Base-by-base conservation (phyloP, 2,329 filamentous ascomycete genomes). In the Penicillium fuscoglaucum region DNA sequence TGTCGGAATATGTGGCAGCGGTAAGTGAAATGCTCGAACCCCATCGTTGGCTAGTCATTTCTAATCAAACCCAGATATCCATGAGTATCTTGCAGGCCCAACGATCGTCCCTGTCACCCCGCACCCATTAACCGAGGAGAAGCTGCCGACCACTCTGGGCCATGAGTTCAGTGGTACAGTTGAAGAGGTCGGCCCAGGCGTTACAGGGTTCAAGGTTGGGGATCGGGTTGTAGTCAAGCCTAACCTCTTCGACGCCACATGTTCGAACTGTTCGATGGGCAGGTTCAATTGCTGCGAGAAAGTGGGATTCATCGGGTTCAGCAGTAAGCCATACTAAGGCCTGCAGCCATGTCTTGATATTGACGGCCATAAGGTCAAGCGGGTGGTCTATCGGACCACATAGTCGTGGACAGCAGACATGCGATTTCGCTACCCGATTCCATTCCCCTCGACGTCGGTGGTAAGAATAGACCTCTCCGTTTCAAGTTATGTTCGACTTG, bases 131-230 rank as follows among this genome's bases (percentile, higher is more conserved):
- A 88, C 85, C 0, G 76, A 80, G 33, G 83, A 84, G 57, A 77
- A 75, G 1, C 78, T 84, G 37, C 87, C 86, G 4, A 78, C 88
- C 10, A 85, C 80, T 0, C 76, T 89, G 10, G 87, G 87, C 28
- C 87, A 89, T 66, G 87, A 89, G 67, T 86, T 89, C 70, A 83
- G 80, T 4, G 87, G 86, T 12, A 79, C 80, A 2, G 76, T 89
- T 33, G 77, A 80, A 12, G 83, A 87, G 62, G 73, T 88, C n/a
- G 86, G 86, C 0, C 66, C 75, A 0, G 78, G 74, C 1, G 80
- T 85, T 5, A 65, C 63, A 21, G 55, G 59, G 66, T 73, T 87
- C 48, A 74, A 79, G 44, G 68, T 82, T 1, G 86, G 86, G 1
- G 82, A 88, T 60, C 74, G 78, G 19, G 85, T 87, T 19, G 83